Evolutionary conservation across 352 stramenopile genomes (phyloP).

Genomic region (Halophytophthora polymorphica): DNA sequence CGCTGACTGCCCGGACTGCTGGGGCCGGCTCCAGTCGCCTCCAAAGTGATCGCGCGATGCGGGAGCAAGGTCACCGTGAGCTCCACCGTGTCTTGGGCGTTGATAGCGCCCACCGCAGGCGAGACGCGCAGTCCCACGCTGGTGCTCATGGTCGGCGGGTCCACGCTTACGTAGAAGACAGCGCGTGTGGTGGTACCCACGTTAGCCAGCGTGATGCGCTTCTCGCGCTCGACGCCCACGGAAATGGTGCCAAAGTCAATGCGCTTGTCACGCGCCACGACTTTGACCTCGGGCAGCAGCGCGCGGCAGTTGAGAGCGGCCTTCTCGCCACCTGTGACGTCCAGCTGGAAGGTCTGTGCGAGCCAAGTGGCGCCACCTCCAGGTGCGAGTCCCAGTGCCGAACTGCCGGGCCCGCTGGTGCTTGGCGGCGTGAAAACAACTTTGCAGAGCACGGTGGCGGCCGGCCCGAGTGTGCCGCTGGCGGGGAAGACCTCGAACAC

Average conservation of each 20-base stretch:
- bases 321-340: constrained; percentile 55
- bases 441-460: constrained; percentile 36
- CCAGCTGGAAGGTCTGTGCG: constrained; percentile 43
- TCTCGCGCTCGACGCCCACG: constrained; percentile 68
- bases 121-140: constrained; percentile 45
- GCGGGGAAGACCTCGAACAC: constrained; percentile 55
- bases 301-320: constrained; percentile 43
- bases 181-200: constrained; percentile 13
- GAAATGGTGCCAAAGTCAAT: constrained; percentile 82
- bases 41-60: constrained; percentile 48
- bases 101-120: constrained; percentile 36
- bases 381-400: constrained; percentile 12
- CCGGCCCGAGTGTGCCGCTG: constrained; percentile 35
- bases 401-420: constrained; percentile 1
- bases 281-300: constrained; percentile 50
- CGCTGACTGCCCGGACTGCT: constrained; percentile 30
- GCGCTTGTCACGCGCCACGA: constrained; percentile 61
- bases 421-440: constrained; percentile 53
- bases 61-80: constrained; percentile 49
- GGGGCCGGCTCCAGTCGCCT: constrained; percentile 30
- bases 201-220: constrained; percentile 49
- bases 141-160: constrained; percentile 33
- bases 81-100: constrained; percentile 51
- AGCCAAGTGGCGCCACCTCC: constrained; percentile 28
- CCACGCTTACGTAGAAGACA: constrained; percentile 62